Evolutionary conservation across 73 alveolate genomes (phyloP).

Genomic region (Symbiodinium pilosum): DNA sequence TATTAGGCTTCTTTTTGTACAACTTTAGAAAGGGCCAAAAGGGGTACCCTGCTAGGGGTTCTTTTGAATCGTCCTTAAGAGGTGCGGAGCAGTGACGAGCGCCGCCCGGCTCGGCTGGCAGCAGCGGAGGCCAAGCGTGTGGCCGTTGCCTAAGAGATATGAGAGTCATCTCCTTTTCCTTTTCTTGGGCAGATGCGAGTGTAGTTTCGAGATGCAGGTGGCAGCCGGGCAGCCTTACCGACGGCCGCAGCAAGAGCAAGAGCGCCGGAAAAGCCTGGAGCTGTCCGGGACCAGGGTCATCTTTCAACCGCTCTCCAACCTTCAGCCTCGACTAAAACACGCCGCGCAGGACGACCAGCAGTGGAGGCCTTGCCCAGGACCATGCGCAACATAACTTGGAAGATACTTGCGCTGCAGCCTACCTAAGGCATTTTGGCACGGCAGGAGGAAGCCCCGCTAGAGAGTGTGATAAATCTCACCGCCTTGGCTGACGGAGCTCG

Average conservation of each 20-base stretch:
- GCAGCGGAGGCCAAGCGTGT: constrained; percentile 56
- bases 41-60: no score
- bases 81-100: background rate
- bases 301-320: no score
- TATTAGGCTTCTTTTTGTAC: no score
- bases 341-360: background rate
- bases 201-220: no score
- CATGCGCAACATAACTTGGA: background rate
- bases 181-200: no score
- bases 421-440: no score
- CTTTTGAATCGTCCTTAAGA: background rate
- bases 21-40: no score
- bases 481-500: background rate
- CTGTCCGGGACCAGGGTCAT: background rate
- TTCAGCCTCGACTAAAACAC: no score
- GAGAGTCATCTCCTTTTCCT: no score
- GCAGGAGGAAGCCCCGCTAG: background rate
- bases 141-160: background rate
- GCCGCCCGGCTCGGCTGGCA: constrained; percentile 40
- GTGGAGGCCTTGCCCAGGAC: background rate
- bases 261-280: background rate
- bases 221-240: background rate
- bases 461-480: background rate
- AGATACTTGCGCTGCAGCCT: no score
- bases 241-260: constrained; percentile 7